A percentile compares a stretch with the other conserved stretches of the same genome.
These are phyloP conservation scores for Termitomyces sp. DNA, from an alignment of 768 basidiomycete species.

Conservation along the genomic window DNA sequence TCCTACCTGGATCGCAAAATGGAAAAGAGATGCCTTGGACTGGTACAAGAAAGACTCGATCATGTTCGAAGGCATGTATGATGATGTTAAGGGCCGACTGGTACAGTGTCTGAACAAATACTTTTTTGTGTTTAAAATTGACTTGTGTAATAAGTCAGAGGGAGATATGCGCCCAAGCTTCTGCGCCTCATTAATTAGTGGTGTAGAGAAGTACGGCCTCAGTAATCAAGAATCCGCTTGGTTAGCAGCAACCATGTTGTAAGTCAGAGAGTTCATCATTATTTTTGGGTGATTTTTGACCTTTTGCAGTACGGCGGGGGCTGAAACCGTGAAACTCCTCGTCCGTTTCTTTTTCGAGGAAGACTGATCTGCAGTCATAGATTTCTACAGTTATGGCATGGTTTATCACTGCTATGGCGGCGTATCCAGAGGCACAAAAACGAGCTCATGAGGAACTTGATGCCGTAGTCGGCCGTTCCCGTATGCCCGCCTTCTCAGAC, in stretches of 20 bases:
- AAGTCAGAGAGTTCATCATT: background rate
- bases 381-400: slow-evolving; percentile 6
- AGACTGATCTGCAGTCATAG: background rate
- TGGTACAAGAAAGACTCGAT: background rate
- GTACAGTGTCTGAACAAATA: too few relatives aligned
- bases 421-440: slow-evolving; percentile 6
- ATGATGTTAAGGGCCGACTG: too few relatives aligned
- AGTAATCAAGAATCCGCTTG: background rate
- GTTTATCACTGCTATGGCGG: slow-evolving; percentile 7
- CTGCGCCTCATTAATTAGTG: background rate
- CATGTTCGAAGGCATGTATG: background rate
- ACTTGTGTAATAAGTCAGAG: background rate
- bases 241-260: background rate
- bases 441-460: slow-evolving; percentile 9
- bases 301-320: background rate
- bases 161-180: background rate
- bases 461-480: background rate
- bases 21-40: background rate
- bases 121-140: too few relatives aligned
- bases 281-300: background rate
- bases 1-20: background rate
- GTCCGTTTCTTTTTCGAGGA: background rate
- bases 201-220: background rate
- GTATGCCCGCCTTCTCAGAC: background rate
- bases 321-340: background rate